Evolutionary conservation across 108 stramenopile genomes (phyloP).

Genomic region (Cyclotella distinguenda): DNA sequence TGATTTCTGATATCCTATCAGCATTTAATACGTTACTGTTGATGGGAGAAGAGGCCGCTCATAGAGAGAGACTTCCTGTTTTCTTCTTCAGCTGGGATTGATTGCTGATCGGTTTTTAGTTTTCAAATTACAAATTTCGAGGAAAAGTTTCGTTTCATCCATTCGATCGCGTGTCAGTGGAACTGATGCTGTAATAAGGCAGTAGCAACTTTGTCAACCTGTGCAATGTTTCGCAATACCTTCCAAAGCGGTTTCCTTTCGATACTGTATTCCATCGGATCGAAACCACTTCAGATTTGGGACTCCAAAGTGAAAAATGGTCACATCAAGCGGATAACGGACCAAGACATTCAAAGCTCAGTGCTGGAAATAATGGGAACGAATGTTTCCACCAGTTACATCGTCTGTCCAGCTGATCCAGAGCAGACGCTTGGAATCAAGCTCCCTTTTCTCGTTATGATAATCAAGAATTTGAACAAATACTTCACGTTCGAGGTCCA

Average conservation of each 20-base stretch:
- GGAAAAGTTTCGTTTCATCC: too few relatives aligned
- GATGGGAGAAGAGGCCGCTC: too few relatives aligned
- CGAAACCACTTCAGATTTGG: constrained; percentile 91
- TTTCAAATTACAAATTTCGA: too few relatives aligned
- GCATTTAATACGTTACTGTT: too few relatives aligned
- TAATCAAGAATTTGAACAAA: constrained; percentile 93
- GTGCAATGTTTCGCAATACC: constrained; percentile 86
- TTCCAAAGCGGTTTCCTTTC: constrained; percentile 93
- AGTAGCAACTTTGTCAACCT: not conserved
- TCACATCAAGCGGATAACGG: constrained; percentile 93
- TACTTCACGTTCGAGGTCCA: constrained; percentile 96
- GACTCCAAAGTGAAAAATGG: constrained; percentile 87
- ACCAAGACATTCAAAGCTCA: constrained; percentile 89
- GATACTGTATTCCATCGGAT: constrained; percentile 90
- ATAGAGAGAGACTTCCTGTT: too few relatives aligned
- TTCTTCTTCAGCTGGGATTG: too few relatives aligned
- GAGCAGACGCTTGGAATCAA: constrained; percentile 89
- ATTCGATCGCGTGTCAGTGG: too few relatives aligned
- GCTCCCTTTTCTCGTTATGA: constrained; percentile 92
- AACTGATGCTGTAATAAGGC: too few relatives aligned
- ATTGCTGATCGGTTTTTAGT: too few relatives aligned
- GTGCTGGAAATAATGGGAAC: constrained; percentile 93
- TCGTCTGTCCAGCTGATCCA: constrained; percentile 84
- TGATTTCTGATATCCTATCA: not conserved
- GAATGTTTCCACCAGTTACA: constrained; percentile 91